Conservation (phyloP, 495 filamentous ascomycete species). For the Tuber melanosporum region DNA sequence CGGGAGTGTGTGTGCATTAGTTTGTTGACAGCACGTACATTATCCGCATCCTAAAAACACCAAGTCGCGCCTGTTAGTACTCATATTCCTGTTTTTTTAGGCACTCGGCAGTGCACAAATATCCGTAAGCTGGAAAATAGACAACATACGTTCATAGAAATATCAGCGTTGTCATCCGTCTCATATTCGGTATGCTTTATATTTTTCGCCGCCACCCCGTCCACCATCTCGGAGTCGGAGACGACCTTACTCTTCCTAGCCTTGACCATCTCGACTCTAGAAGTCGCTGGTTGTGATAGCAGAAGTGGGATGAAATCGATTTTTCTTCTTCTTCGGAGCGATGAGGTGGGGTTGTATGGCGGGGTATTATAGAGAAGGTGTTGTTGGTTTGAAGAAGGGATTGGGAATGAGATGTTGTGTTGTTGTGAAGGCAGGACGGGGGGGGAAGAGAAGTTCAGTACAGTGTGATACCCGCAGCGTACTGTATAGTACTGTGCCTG, state of each 20-base stretch:
- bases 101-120: not conserved
- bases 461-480: conserved; percentile 12
- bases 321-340: not conserved
- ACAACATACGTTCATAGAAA: conserved; percentile 40
- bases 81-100: conserved; percentile 8
- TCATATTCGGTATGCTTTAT: conserved; percentile 29
- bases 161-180: conserved; percentile 35
- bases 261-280: conserved; percentile 28
- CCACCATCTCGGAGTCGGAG: conserved; percentile 41
- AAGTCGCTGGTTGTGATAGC: conserved; percentile 5
- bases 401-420: conserved; percentile 6
- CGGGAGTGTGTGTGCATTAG: conserved; percentile 7
- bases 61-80: conserved; percentile 30
- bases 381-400: conserved; percentile 7
- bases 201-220: conserved; percentile 28
- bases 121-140: conserved; percentile 14
- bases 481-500: conserved; percentile 10
- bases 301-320: not conserved
- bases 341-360: conserved; percentile 5
- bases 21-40: conserved; percentile 26
- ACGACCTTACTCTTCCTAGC: conserved; percentile 35
- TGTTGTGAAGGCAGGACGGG: conserved; percentile 10
- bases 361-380: conserved; percentile 10
- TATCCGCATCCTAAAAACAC: conserved; percentile 40
- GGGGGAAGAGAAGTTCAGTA: conserved; percentile 4